Evolutionary conservation across 306 rosid species (phyloP), one percentile per base, ranked within the genome.

Genomic region (Pachyrhizus erosus): DNA sequence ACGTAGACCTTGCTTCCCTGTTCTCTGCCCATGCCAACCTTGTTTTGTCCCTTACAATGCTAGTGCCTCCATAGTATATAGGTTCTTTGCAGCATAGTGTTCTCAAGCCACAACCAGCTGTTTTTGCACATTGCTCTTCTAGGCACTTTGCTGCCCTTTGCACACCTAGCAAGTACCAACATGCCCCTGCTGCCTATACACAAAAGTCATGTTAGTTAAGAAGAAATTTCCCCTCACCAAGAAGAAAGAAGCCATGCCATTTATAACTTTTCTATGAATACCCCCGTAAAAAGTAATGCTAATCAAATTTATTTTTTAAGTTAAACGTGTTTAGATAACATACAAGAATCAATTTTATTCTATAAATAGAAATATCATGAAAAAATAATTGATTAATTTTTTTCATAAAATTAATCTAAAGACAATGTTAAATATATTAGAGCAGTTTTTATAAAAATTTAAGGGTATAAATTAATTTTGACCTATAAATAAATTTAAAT

Each of bases 131-230:
- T 58, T 93, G 92, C 78, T 91, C 88, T 83, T 79, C 87, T 1
- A 96, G 79, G 85, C 99, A 96, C 37, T 89, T 90, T 4, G 84
- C 70, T 73, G 96, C 92, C 81, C 99, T 91, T 76, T 96, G 99
- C 21, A 96, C 74, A 40, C 99, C 99, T 20, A 96, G 75, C 80
- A 96, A 84, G 83, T 96, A 96, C 99, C 99, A 96, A 73, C 99
- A 96, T n/a, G 97, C 97, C 61, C 99, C 99, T 79, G 98, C 98
- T 42, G 98, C 99, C 98, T 94, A 84, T 29, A 18, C 20, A 73
- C 33, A 37, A 10, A 40, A 39, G 1, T 8, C 0, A 6, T 23
- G 6, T 11, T 58, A 58, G 65, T 11, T 58, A 23, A 11, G 15
- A 5, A 4, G 20, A 18, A 21, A 5, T 9, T 55, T 55, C 14